These are phyloP conservation scores for Microbotryum intermedium DNA, from an alignment of 1,284 basidiomycete species.

Conservation along the genomic window DNA sequence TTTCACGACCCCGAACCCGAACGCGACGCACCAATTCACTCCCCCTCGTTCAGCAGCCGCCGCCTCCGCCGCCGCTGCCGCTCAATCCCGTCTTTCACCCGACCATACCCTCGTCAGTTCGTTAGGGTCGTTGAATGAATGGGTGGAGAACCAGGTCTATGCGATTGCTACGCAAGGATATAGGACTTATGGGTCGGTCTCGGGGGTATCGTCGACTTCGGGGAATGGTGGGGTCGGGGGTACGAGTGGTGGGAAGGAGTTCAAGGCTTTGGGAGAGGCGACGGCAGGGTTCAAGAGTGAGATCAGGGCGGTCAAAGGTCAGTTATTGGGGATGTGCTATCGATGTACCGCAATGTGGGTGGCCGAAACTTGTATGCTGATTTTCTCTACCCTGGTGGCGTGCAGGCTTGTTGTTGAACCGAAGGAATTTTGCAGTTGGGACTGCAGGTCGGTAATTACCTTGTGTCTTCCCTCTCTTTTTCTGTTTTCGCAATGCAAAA, in stretches of 20 bases:
- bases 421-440: slow-evolving; percentile 13
- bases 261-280: slow-evolving; percentile 11
- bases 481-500: too few species aligned
- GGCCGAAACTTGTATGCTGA: neutral
- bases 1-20: too few species aligned
- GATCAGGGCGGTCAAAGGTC: slow-evolving; percentile 21
- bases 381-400: neutral
- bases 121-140: slow-evolving; percentile 20
- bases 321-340: neutral
- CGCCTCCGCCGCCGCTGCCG: too few species aligned
- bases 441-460: too few species aligned
- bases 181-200: neutral
- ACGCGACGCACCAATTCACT: too few species aligned
- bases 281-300: slow-evolving; percentile 18
- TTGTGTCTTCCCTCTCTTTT: too few species aligned
- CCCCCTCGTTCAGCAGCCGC: too few species aligned
- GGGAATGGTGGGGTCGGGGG: neutral
- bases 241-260: neutral
- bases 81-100: slow-evolving; percentile 8
- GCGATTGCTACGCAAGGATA: slow-evolving; percentile 4
- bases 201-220: neutral
- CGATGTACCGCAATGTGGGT: too few species aligned
- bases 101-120: slow-evolving; percentile 14
- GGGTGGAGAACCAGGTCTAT: slow-evolving; percentile 18
- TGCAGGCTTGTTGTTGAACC: slow-evolving; percentile 20